Conservation (phyloP, 2,329 filamentous ascomycete species). For the Elsinoe australis region DNA sequence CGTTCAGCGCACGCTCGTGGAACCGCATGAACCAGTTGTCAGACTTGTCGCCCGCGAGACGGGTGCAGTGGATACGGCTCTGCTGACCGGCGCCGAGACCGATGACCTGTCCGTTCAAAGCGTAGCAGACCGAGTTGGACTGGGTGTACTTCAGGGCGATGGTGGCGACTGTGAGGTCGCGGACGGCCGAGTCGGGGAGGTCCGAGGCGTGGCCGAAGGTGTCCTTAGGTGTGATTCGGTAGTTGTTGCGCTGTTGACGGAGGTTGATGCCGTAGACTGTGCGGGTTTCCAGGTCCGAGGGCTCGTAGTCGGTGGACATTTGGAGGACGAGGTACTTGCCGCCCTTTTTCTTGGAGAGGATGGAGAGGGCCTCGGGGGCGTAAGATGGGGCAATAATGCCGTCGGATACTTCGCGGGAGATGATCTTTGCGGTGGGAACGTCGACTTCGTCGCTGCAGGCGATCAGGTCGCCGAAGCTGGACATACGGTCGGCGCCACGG, state of each 20-base stretch:
- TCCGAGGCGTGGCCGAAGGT: slow-evolving; percentile 63
- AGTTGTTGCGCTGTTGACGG: slow-evolving; percentile 86
- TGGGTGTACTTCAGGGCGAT: slow-evolving; percentile 98
- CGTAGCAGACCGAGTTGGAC: slow-evolving; percentile 98
- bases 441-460: slow-evolving; percentile 88
- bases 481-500: slow-evolving; percentile 95
- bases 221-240: slow-evolving; percentile 68
- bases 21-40: slow-evolving; percentile 99
- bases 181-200: slow-evolving; percentile 72
- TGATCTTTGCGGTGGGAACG: slow-evolving; percentile 89
- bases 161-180: slow-evolving; percentile 88
- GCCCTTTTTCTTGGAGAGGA: slow-evolving; percentile 96
- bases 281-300: slow-evolving; percentile 65
- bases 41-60: slow-evolving; percentile 92
- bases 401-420: slow-evolving; percentile 94
- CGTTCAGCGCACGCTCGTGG: slow-evolving; percentile 75
- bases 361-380: slow-evolving; percentile 73
- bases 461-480: slow-evolving; percentile 94
- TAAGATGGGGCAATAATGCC: slow-evolving; percentile 90
- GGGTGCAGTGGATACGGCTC: slow-evolving; percentile 96
- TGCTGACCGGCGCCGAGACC: slow-evolving; percentile 95
- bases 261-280: slow-evolving; percentile 87
- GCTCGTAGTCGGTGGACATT: slow-evolving; percentile 82
- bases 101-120: slow-evolving; percentile 84
- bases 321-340: slow-evolving; percentile 94